A percentile compares a stretch with the other conserved stretches of the same genome.
phyloP scores from a whole-genome alignment of 1,139 yeast species.

The Candida smagusa region DNA sequence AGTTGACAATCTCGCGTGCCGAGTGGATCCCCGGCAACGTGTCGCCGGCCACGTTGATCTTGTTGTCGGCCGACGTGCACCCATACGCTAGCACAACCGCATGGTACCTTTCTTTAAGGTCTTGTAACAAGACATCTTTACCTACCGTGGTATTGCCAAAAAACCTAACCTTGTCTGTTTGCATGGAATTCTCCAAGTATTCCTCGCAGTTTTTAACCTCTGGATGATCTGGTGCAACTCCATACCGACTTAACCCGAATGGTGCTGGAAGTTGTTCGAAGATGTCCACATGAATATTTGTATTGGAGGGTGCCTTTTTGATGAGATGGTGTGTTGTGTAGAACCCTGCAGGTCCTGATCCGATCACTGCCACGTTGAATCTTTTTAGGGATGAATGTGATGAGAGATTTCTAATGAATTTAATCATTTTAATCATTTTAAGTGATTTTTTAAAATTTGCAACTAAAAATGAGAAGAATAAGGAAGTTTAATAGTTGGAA shows the following conservation, averaged over 20 bases:
- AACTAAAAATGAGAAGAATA: no score
- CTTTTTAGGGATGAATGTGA: neutral
- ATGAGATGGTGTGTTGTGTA: slow-evolving; percentile 80
- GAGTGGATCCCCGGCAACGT: slow-evolving; percentile 64
- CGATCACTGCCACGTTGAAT: slow-evolving; percentile 63
- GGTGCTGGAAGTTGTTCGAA: slow-evolving; percentile 89
- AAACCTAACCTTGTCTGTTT: slow-evolving; percentile 48
- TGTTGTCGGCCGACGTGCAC: slow-evolving; percentile 58
- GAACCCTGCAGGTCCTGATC: slow-evolving; percentile 97
- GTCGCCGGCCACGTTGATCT: slow-evolving; percentile 59
- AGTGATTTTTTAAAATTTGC: no score
- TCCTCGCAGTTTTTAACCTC: slow-evolving; percentile 91
- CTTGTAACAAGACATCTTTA: slow-evolving; percentile 46
- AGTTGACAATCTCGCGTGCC: slow-evolving; percentile 86
- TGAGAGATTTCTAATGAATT: slow-evolving; percentile 2
- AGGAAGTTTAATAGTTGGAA: no score
- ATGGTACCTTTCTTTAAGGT: slow-evolving; percentile 58
- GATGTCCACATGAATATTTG: slow-evolving; percentile 51
- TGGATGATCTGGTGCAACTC: slow-evolving; percentile 99
- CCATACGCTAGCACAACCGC: slow-evolving; percentile 83
- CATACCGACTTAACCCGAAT: slow-evolving; percentile 85
- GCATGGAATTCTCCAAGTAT: slow-evolving; percentile 64
- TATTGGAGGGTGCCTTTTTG: slow-evolving; percentile 36
- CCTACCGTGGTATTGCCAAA: slow-evolving; percentile 75
- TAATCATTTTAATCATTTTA: neutral